Percentiles rank a stretch among this genome's conserved stretches.
Conservation (phyloP, 371 early-diverging fungal genomes). For the Rhizopus microsporus region DNA sequence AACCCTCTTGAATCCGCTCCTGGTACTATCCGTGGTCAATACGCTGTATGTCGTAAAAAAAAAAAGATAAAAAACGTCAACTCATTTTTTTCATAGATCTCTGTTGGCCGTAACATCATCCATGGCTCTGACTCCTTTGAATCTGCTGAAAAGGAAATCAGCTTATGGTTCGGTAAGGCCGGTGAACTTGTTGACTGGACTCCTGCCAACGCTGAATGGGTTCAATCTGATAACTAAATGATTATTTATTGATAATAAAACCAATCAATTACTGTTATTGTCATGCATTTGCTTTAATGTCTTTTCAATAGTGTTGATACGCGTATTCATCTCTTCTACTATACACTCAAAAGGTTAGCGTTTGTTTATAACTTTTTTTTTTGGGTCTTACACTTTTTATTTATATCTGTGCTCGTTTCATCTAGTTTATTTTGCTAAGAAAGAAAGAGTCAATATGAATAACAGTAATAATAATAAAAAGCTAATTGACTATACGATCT, state of each 20-base stretch:
- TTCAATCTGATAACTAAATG: conserved; percentile 44
- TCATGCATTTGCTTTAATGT: conserved; percentile 16
- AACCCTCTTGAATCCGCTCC: conserved; percentile 81
- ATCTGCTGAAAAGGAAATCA: conserved; percentile 89
- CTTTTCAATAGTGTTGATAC: conserved; percentile 20
- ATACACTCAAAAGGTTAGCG: background rate
- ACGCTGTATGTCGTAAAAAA: conserved; percentile 48
- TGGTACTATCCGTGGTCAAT: conserved; percentile 96
- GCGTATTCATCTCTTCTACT: conserved; percentile 24
- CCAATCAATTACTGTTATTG: background rate
- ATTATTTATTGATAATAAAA: conserved; percentile 5
- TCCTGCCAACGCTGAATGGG: conserved; percentile 46
- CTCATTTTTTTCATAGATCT: conserved; percentile 29
- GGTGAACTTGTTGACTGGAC: conserved; percentile 52
- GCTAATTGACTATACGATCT: conserved; percentile 10
- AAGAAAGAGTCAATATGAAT: background rate
- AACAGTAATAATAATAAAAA: conserved; percentile 2
- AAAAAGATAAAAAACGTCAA: no score
- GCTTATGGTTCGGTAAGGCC: conserved; percentile 85
- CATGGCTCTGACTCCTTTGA: conserved; percentile 96
- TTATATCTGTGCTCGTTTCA: background rate
- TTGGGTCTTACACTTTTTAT: background rate
- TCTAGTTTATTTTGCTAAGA: background rate
- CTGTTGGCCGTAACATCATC: conserved; percentile 84
- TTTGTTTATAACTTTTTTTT: background rate